Conservation (phyloP, 345 rosid genomes). For the Cardiospermum halicacabum region DNA sequence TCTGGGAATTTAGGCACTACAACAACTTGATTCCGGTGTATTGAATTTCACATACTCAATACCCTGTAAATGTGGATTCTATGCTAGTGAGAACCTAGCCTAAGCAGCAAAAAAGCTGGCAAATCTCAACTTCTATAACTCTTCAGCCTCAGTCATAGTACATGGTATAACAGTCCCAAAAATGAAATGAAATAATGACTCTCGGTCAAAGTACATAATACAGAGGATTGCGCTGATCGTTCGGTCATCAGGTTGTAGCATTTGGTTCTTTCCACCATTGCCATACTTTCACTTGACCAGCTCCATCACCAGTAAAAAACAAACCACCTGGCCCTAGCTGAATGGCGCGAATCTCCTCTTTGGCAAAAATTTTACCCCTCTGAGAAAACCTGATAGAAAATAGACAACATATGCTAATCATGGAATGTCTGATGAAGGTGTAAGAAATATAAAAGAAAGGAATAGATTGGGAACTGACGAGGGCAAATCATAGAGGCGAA, state of each 20-base stretch:
- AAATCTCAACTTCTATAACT: slow-evolving; percentile 17
- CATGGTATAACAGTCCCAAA: neutral
- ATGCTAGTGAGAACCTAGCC: slow-evolving; percentile 11
- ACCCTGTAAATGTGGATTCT: neutral
- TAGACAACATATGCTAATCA: neutral
- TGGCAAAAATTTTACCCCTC: slow-evolving; percentile 82
- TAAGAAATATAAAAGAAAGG: neutral
- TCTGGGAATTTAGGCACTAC: neutral
- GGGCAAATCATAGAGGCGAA: slow-evolving; percentile 78
- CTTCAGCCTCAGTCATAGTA: slow-evolving; percentile 16
- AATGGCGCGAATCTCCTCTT: slow-evolving; percentile 77
- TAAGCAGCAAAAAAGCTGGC: slow-evolving; percentile 15
- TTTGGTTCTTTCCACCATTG: slow-evolving; percentile 51
- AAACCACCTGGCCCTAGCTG: slow-evolving; percentile 78
- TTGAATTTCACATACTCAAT: neutral
- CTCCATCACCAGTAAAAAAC: slow-evolving; percentile 92
- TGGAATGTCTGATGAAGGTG: neutral
- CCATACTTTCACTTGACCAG: slow-evolving; percentile 95
- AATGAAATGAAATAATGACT: slow-evolving; percentile 7
- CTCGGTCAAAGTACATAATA: slow-evolving; percentile 10
- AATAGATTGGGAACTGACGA: slow-evolving; percentile 59
- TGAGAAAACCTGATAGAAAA: slow-evolving; percentile 61
- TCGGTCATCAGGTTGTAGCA: slow-evolving; percentile 28
- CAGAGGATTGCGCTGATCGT: slow-evolving; percentile 8
- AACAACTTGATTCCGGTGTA: neutral